Percentiles rank a stretch among this genome's conserved stretches.
These are phyloP conservation scores for Solanum raphanifolium DNA, from an alignment of 257 asterid species.

Conservation along the genomic window DNA sequence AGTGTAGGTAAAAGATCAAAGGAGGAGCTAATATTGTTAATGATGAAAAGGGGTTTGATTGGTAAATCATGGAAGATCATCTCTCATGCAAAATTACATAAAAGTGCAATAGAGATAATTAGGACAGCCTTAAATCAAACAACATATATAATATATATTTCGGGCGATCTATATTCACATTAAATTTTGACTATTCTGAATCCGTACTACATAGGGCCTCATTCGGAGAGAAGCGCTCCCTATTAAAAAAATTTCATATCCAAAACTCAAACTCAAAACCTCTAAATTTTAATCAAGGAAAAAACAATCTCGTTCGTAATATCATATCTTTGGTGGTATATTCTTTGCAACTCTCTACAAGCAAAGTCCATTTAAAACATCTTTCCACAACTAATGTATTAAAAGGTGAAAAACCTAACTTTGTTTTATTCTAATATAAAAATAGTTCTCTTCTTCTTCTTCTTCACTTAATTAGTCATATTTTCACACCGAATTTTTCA, in stretches of 20 bases:
- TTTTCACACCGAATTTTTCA: conserved; percentile 39
- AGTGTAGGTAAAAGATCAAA: too few relatives aligned
- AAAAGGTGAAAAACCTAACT: conserved; percentile 25
- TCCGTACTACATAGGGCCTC: accelerated
- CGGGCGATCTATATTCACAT: too few relatives aligned
- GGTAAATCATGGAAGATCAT: too few relatives aligned
- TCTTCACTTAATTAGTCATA: conserved; percentile 12
- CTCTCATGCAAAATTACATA: too few relatives aligned
- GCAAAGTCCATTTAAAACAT: conserved; percentile 32
- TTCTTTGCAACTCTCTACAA: conserved; percentile 42
- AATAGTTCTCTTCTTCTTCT: background rate
- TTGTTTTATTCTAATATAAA: conserved; percentile 2
- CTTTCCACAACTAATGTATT: background rate
- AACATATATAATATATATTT: background rate
- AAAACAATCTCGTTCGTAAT: too few relatives aligned
- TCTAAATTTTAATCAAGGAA: too few relatives aligned
- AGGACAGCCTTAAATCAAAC: background rate
- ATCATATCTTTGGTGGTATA: background rate
- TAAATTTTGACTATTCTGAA: accelerated
- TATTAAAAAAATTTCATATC: too few relatives aligned
- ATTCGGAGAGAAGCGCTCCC: accelerated
- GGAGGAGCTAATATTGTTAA: too few relatives aligned
- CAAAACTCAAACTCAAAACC: too few relatives aligned
- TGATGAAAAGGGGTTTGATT: too few relatives aligned
- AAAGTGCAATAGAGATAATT: background rate